Base-by-base conservation (phyloP, 2,329 filamentous ascomycete genomes). In the Fusarium fracticaudum region DNA sequence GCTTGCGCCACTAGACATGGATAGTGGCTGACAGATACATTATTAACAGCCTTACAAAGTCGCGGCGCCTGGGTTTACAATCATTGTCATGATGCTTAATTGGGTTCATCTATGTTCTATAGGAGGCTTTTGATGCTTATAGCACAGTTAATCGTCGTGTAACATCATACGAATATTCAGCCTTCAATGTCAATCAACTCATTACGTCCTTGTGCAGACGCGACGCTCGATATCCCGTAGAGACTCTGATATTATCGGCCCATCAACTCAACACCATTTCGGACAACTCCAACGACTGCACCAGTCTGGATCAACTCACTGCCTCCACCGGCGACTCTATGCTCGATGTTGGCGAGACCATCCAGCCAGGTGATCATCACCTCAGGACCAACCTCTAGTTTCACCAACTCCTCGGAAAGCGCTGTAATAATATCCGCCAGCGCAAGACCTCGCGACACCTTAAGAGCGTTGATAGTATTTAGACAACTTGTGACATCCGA, bases 391-490 rank as follows among this genome's bases (percentile, higher is more conserved):
- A 98, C 96, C 75, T 98, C 94, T 57, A 98, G 85, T 80, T 92
- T 92, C 26, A 90, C 88, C 66, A 99, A 83, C 84, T 98, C 93
- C 77, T 98, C 95, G 1, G 93, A 91, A 45, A 98, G 82, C 2
- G 94, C 91, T 0, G 95, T 97, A 74, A 99, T 90, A 65, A 99
- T 98, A 81, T 99, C 96, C 8, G 96, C 96, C 69, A 99, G 84
- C 5, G 96, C 96, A 54, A 99, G 86, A 1, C 96, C 96, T 79
- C 96, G 94, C 64, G 91, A 88, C 9, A 90, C 88, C 84, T 99
- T 99, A 71, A 99, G 87, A 2, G 93, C 91, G 80, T 96, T 96
- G 82, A 99, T 91, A 0, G 94, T 97, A 67, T 90, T 92, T 57
- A 99, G 87, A 80, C 96, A 98, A 40, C 93, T 94, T 3, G 93